Evolutionary conservation across 306 rosid species (phyloP).

Genomic region (Cicer bijugum): DNA sequence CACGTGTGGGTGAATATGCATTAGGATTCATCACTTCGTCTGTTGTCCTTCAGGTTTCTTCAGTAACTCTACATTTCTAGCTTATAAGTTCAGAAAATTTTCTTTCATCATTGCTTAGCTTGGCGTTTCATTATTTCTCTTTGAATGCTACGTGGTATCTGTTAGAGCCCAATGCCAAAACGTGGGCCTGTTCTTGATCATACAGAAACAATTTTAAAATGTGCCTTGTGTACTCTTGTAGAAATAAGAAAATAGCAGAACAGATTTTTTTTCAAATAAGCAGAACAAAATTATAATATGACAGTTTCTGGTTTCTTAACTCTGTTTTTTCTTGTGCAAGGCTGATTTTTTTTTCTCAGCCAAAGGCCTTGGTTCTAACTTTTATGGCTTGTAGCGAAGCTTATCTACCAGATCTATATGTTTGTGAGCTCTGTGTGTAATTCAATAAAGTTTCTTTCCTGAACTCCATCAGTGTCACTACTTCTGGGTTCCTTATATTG

Average conservation of each 20-base stretch:
- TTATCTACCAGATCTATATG: conserved; percentile 1
- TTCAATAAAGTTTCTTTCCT: background rate
- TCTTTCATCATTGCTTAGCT: conserved; percentile 24
- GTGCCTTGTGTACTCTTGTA: background rate
- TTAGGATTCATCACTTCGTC: conserved; percentile 95
- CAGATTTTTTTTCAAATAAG: no score
- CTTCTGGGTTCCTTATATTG: background rate
- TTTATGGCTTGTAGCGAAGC: background rate
- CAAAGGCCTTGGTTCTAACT: background rate
- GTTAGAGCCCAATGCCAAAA: background rate
- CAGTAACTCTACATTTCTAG: conserved; percentile 17
- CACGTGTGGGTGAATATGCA: conserved; percentile 98
- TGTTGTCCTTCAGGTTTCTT: conserved; percentile 81
- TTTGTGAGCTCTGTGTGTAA: background rate
- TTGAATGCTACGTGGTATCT: conserved; percentile 17
- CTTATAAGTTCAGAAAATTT: conserved; percentile 1
- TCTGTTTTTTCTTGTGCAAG: background rate
- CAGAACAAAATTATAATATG: background rate
- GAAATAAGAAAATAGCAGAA: background rate
- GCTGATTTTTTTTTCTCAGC: background rate
- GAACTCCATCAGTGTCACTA: background rate
- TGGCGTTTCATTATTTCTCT: background rate
- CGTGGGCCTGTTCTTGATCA: background rate
- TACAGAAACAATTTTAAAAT: conserved; percentile 1
- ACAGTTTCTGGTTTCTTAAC: background rate